Conservation (phyloP, 495 filamentous ascomycete genomes). For the Thozetella sp. region DNA sequence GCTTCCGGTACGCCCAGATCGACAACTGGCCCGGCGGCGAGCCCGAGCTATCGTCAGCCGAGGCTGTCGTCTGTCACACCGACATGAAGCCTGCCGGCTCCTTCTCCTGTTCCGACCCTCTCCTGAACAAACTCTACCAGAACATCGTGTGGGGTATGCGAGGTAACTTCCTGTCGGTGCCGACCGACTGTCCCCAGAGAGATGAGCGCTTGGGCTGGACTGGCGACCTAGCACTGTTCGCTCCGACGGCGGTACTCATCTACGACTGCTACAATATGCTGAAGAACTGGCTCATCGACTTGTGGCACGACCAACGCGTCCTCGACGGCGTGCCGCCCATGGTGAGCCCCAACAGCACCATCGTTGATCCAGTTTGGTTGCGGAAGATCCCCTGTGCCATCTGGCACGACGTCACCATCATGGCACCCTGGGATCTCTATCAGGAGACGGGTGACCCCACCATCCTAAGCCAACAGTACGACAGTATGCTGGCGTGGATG, state of each 20-base stretch:
- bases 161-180: slow-evolving; percentile 54
- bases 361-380: no score
- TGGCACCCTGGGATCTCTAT: no score
- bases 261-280: slow-evolving; percentile 39
- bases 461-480: no score
- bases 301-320: slow-evolving; percentile 26
- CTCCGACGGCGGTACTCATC: slow-evolving; percentile 47
- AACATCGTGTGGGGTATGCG: slow-evolving; percentile 57
- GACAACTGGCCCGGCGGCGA: no score
- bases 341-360: background rate
- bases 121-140: slow-evolving; percentile 50
- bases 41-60: no score
- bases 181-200: slow-evolving; percentile 57
- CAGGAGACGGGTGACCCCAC: no score
- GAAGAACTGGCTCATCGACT: slow-evolving; percentile 18
- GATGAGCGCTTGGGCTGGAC: slow-evolving; percentile 62
- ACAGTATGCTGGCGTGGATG: no score
- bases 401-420: no score
- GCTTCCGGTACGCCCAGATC: slow-evolving; percentile 56
- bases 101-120: slow-evolving; percentile 47
- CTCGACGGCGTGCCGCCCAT: slow-evolving; percentile 12
- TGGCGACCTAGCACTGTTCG: slow-evolving; percentile 52
- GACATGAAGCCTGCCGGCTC: no score
- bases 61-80: no score
- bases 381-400: no score